Base-by-base conservation (phyloP, 2,329 filamentous ascomycete species). In the Zalaria obscura region DNA sequence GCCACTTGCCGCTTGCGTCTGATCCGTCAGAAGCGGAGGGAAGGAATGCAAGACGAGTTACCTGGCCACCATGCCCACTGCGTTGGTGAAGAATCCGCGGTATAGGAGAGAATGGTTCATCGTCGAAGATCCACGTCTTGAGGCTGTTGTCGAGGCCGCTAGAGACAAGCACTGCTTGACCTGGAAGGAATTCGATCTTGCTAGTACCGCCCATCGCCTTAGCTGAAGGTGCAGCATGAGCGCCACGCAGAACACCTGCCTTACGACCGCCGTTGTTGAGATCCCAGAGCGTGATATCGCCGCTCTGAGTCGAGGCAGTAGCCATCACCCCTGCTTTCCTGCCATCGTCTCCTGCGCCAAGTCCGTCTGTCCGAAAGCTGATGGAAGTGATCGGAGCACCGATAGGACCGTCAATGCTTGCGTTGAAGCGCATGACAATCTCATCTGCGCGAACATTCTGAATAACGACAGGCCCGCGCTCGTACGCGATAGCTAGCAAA, bases 221-320 rank as follows among this genome's bases (percentile, higher is more conserved):
- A 48, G 86, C 82, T 4, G 54, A 52, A 4, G 83, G 80, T 4
- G 83, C 80, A 50, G 87, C 85, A 59, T 98, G 91, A 1, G 89
- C 91, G 42, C 85, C 83, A 50, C 88, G 78, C 31, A 98, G 69
- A 8, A 93, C 76, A 38, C 91, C 88, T 64, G 83, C 84, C 42
- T 94, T 79, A 51, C 85, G 78, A 4, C 87, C 87, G 10, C 87
- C 87, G 32, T 82, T 73, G 57, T 95, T 95, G 43, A 98, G 69
- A 59, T 98, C 91, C 91, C 91, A 98, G 48, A 98, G 81, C 0
- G 85, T 93, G 36, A 98, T 75, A 59, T 98, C 91, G 29, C 91
- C 89, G 46, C 75, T 88, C 3, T 75, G 70, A 26, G 70, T 68
- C 25, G 84, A 87, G 5, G 86, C 78, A 0, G 91, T 96, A 5